Evolutionary conservation across 805 yeast species (phyloP).

Genomic region (Yarrowia alimentaria): DNA sequence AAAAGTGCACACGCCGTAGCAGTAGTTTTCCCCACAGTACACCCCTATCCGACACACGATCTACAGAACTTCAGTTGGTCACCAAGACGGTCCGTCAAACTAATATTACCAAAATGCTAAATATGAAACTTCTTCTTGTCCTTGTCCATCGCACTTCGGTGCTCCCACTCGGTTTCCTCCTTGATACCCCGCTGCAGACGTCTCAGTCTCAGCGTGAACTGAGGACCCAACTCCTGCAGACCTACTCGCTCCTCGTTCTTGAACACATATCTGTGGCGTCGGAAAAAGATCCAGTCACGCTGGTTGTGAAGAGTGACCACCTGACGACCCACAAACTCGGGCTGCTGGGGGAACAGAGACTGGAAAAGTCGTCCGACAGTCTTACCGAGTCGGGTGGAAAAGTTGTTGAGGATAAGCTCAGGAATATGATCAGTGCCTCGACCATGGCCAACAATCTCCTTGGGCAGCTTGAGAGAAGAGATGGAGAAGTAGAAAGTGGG

Average conservation of each 20-base stretch:
- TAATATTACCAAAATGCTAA: too few species aligned
- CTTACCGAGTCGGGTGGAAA: slow-evolving; percentile 87
- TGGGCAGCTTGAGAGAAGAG: slow-evolving; percentile 70
- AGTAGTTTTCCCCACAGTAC: too few species aligned
- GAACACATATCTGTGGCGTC: slow-evolving; percentile 91
- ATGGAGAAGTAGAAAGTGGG: slow-evolving; percentile 92
- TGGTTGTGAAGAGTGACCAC: slow-evolving; percentile 95
- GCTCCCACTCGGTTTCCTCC: slow-evolving; percentile 96
- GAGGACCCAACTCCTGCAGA: slow-evolving; percentile 94
- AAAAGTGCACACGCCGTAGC: too few species aligned
- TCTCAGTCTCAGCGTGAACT: slow-evolving; percentile 84
- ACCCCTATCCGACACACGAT: too few species aligned
- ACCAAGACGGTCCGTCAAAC: too few species aligned
- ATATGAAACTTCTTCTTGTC: slow-evolving; percentile 91
- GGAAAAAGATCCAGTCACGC: slow-evolving; percentile 89
- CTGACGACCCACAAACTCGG: slow-evolving; percentile 93
- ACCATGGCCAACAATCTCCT: slow-evolving; percentile 83
- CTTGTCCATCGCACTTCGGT: slow-evolving; percentile 91
- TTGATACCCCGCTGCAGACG: slow-evolving; percentile 87
- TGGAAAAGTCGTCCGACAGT: slow-evolving; percentile 92
- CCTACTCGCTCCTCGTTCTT: slow-evolving; percentile 90
- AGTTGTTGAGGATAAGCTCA: slow-evolving; percentile 87
- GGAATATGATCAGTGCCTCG: slow-evolving; percentile 87
- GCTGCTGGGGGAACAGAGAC: slow-evolving; percentile 85
- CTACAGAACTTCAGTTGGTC: too few species aligned